Evolutionary conservation across 148 eudicot genomes (phyloP).

Genomic region (Rhododendron ferrugineum): DNA sequence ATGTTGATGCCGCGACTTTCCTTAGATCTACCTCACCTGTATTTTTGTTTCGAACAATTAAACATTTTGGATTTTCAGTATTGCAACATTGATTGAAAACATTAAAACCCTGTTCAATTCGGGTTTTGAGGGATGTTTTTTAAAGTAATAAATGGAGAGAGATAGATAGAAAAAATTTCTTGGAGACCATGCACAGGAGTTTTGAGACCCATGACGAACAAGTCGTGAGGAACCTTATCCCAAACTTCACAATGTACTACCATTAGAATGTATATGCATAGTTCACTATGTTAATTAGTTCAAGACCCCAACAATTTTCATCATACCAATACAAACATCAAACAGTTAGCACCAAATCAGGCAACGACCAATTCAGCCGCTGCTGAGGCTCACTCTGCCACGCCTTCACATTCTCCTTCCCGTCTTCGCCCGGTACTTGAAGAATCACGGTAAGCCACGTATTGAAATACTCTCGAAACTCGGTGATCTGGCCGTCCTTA

Average conservation of each 20-base stretch:
- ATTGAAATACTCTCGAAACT: background rate
- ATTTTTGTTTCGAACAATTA: background rate
- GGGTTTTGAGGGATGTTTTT: no score
- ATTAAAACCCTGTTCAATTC: background rate
- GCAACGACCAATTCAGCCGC: background rate
- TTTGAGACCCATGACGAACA: no score
- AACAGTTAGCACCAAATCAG: slow-evolving; percentile 1
- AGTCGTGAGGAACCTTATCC: background rate
- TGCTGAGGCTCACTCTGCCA: slow-evolving; percentile 7
- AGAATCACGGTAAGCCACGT: slow-evolving; percentile 1
- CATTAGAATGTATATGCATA: background rate
- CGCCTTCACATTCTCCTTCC: background rate
- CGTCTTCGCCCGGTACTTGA: background rate
- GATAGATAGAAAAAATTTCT: no score
- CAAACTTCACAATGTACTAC: background rate
- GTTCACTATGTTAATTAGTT: background rate
- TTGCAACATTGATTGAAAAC: background rate
- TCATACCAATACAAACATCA: background rate
- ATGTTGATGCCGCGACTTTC: background rate
- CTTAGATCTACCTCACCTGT: background rate
- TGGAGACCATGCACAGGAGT: no score
- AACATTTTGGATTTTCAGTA: background rate
- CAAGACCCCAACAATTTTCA: background rate
- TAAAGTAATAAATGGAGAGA: no score
- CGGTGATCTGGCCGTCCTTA: background rate